Evolutionary conservation across 2,329 filamentous ascomycete genomes (phyloP).

Genomic region (Juglanconis juglandina): DNA sequence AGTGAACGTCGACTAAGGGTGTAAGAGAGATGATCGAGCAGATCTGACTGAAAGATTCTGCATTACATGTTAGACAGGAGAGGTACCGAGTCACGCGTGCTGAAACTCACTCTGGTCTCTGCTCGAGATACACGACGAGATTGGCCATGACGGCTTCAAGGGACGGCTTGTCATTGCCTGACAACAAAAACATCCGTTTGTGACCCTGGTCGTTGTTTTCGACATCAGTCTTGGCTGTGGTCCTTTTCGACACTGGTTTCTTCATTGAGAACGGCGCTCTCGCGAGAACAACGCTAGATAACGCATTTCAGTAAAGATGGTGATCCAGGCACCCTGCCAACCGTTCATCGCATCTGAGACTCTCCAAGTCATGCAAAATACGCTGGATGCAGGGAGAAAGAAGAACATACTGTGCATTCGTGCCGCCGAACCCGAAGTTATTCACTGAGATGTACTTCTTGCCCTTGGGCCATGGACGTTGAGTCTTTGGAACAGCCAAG

Average conservation of each 20-base stretch:
- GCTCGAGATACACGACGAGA: conserved; percentile 39
- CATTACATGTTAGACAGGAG: neutral
- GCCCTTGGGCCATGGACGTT: conserved; percentile 43
- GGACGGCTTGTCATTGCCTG: conserved; percentile 38
- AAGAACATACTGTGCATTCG: conserved; percentile 36
- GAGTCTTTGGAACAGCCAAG: conserved; percentile 42
- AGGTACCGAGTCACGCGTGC: neutral
- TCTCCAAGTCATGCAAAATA: no score
- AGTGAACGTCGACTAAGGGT: conserved; percentile 33
- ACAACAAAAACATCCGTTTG: conserved; percentile 40
- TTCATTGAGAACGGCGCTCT: conserved; percentile 32
- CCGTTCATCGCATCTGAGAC: no score
- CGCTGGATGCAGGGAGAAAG: no score
- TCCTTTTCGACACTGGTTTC: conserved; percentile 25
- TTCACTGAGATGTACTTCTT: conserved; percentile 51
- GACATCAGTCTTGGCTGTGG: conserved; percentile 27
- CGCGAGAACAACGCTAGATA: conserved; percentile 31
- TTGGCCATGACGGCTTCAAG: conserved; percentile 36
- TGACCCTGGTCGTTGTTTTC: conserved; percentile 20
- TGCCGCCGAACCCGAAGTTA: conserved; percentile 45
- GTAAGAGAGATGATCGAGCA: conserved; percentile 46
- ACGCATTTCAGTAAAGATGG: no score
- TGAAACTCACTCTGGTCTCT: conserved; percentile 31
- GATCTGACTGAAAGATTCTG: conserved; percentile 37
- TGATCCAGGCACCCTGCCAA: no score